Evolutionary conservation across 306 rosid species (phyloP), one percentile per base, ranked within the genome.

Genomic region (Inga leiocalycina): DNA sequence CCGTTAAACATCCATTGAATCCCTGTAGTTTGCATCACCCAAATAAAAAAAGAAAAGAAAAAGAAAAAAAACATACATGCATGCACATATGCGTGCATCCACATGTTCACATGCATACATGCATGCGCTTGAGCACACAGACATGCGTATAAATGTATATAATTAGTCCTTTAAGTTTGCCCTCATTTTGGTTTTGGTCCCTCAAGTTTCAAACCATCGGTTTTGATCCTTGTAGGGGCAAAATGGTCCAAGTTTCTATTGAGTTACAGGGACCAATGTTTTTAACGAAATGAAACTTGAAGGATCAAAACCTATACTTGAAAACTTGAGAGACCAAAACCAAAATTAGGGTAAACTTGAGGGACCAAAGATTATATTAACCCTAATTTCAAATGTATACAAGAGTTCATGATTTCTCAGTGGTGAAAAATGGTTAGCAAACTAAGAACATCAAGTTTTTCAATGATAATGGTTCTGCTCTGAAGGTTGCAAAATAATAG

Each of bases 1-100:
- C 68, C 27, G 68, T 62, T 27, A 62, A 62, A 62, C 68, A 62
- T 27, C 68, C 68, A 62, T 62, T 62, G 35, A 62, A 62, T 27
- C 68, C 68, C 68, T 62, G 19, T 27, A 4, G 17, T 4, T 35
- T 24, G 68, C 3, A 24, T 62, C 68, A 62, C 68, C 68, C 27
- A 62, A 24, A 11, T 62, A 0, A n/a, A 59, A 13, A 59, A 10
- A 32, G 22, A 5, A 5, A 17, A 8, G 16, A 1, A 16, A 0
- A 15, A 7, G 27, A 8, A 51, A 1, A 16, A 0, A 15, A 7
- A 62, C 17, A 62, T 7, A 62, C 14, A 59, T 2, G 6, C 57
- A 19, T 13, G 19, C 17, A 39, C 8, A 48, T 17, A 10, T 20
- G 65, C 14, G 2, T 59, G 66, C 14, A 2, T 6, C 6, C 59